These are phyloP conservation scores for Agaricus blazei DNA, from an alignment of 768 basidiomycete genomes.

Conservation along the genomic window DNA sequence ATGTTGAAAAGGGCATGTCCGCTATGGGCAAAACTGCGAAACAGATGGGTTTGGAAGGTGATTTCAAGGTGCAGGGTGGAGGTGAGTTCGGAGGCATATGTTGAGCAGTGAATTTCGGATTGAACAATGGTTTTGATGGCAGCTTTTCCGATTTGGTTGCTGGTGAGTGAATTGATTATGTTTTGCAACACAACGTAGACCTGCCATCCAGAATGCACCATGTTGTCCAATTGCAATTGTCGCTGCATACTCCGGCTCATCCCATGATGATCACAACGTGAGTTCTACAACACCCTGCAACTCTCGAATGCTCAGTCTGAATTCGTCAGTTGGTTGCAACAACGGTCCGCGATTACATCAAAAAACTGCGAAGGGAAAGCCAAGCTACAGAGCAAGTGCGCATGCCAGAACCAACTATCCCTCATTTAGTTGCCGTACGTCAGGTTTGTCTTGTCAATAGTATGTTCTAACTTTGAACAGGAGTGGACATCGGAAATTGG, in stretches of 20 bases:
- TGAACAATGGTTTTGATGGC: conserved; percentile 7
- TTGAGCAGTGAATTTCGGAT: not conserved
- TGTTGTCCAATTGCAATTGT: conserved; percentile 78
- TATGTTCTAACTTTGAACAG: not conserved
- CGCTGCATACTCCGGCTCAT: conserved; percentile 79
- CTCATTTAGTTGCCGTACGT: conserved; percentile 25
- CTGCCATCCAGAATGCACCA: conserved; percentile 56
- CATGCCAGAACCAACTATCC: conserved; percentile 24
- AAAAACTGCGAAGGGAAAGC: conserved; percentile 45
- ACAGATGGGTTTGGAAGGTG: conserved; percentile 64
- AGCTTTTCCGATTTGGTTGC: conserved; percentile 86
- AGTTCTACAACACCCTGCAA: conserved; percentile 17
- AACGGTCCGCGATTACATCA: conserved; percentile 65
- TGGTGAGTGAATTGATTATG: conserved; percentile 36
- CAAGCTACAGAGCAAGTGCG: conserved; percentile 23
- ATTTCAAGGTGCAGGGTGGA: conserved; percentile 67
- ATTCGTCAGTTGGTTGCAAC: conserved; percentile 51
- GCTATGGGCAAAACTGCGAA: conserved; percentile 76
- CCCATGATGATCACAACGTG: conserved; percentile 75
- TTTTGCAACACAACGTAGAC: not conserved
- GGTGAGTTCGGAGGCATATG: conserved; percentile 42
- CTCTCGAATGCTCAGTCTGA: not conserved
- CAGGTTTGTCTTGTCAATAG: not conserved
- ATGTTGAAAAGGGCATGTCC: conserved; percentile 83
- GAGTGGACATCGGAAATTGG: conserved; percentile 7